These are phyloP conservation scores for Brassica rapa DNA, from an alignment of 345 rosid genomes.

Conservation along the genomic window DNA sequence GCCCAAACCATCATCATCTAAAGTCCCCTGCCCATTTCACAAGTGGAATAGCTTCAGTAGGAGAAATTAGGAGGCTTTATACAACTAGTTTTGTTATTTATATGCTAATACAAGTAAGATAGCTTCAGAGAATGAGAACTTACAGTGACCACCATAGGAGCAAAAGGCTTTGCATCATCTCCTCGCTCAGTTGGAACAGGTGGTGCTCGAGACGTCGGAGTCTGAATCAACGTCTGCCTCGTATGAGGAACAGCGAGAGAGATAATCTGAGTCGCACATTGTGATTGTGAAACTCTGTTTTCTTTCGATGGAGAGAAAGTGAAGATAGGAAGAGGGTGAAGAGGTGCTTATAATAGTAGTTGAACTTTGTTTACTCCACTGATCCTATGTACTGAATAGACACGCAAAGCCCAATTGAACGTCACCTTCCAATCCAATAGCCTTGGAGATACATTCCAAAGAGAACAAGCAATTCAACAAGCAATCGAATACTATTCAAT, in stretches of 20 bases:
- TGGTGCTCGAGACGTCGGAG: conserved; percentile 24
- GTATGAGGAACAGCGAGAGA: conserved; percentile 36
- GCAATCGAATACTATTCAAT: no score
- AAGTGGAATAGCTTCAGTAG: no score
- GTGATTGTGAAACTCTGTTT: conserved; percentile 19
- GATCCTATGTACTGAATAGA: conserved; percentile 65
- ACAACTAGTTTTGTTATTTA: not conserved
- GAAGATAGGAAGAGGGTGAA: conserved; percentile 27
- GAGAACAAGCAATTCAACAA: no score
- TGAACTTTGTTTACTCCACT: conserved; percentile 33
- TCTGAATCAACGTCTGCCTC: conserved; percentile 41
- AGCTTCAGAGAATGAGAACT: conserved; percentile 36
- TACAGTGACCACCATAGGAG: conserved; percentile 81
- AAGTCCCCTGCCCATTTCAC: conserved; percentile 52
- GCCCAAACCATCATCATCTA: conserved; percentile 75
- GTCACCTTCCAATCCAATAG: no score
- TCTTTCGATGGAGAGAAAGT: conserved; percentile 12
- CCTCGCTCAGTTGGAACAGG: conserved; percentile 63
- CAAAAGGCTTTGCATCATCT: conserved; percentile 69
- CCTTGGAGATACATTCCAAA: no score
- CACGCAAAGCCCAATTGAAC: conserved; percentile 67
- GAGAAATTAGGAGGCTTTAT: not conserved
- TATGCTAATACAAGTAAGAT: not conserved
- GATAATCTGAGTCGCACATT: conserved; percentile 29
- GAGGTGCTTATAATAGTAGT: conserved; percentile 45